A percentile compares a stretch with the other conserved stretches of the same genome.
Conservation (phyloP, 2,329 filamentous ascomycete genomes). For the Microsporum ferrugineum region DNA sequence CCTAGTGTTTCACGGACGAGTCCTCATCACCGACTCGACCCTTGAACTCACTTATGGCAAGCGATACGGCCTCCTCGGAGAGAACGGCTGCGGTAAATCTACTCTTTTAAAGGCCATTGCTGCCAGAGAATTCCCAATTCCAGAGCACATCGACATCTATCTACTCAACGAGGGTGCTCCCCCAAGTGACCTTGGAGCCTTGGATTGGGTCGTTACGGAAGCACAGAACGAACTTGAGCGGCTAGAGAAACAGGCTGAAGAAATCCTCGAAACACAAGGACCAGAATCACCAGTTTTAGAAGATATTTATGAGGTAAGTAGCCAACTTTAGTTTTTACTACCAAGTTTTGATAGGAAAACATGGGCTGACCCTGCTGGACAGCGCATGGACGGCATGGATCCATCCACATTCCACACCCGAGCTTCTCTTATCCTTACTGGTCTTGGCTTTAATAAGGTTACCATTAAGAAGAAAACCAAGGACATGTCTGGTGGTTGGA, state of each 20-base stretch:
- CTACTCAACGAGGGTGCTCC: conserved; percentile 94
- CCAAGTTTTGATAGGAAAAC: not conserved
- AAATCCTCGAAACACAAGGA: conserved; percentile 80
- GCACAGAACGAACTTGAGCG: conserved; percentile 85
- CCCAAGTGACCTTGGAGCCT: conserved; percentile 72
- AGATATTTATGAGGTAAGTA: conserved; percentile 79
- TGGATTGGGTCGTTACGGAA: conserved; percentile 95
- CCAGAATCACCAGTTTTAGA: conserved; percentile 82
- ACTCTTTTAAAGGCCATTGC: conserved; percentile 94
- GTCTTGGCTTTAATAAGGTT: conserved; percentile 97
- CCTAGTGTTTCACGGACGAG: conserved; percentile 93
- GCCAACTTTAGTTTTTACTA: conserved; percentile 21
- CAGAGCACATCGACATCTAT: conserved; percentile 95
- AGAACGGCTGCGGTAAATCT: conserved; percentile 99
- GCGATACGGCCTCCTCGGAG: conserved; percentile 86
- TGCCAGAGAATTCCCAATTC: conserved; percentile 87
- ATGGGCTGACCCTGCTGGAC: conserved; percentile 9
- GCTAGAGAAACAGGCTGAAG: conserved; percentile 78
- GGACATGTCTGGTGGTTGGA: conserved; percentile 99
- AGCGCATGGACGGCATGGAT: conserved; percentile 99
- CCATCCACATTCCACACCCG: conserved; percentile 93
- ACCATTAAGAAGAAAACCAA: conserved; percentile 99
- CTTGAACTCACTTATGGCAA: conserved; percentile 88
- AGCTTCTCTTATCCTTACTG: conserved; percentile 90
- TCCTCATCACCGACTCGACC: conserved; percentile 86